Evolutionary conservation across 176 grass and related monocot genomes (phyloP).

Genomic region (Saccharum officinarum): DNA sequence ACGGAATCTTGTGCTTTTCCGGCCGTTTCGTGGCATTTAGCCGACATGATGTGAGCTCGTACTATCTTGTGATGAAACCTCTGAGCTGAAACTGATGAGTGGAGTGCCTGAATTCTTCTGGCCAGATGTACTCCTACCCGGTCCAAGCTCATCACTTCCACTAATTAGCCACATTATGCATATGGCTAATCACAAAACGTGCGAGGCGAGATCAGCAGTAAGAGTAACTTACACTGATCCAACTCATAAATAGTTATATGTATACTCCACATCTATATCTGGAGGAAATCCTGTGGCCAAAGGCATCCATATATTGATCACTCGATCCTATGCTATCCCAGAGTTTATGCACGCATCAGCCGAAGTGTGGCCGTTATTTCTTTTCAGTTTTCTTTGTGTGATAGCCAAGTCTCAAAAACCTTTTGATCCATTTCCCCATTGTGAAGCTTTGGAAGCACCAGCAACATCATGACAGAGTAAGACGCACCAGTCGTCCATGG

Average conservation of each 20-base stretch:
- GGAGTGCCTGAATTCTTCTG: slow-evolving; percentile 10
- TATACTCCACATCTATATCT: background rate
- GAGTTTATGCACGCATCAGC: slow-evolving; percentile 18
- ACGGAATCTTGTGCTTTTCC: background rate
- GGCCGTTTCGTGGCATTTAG: background rate
- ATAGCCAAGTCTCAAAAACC: slow-evolving; percentile 23
- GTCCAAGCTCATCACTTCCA: background rate
- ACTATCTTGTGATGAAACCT: background rate
- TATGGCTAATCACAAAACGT: background rate
- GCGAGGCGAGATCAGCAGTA: background rate
- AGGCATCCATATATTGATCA: background rate
- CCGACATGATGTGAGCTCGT: background rate
- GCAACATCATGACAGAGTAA: background rate
- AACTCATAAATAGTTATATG: background rate
- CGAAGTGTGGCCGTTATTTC: slow-evolving; percentile 5
- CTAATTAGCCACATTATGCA: background rate
- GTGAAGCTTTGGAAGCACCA: background rate
- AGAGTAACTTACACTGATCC: slow-evolving; percentile 8
- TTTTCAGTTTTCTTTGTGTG: slow-evolving; percentile 38
- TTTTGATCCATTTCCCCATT: background rate
- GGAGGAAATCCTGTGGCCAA: background rate
- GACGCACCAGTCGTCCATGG: background rate
- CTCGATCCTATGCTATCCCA: background rate
- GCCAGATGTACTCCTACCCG: background rate
- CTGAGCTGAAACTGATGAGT: background rate